Conservation (phyloP, 2,329 filamentous ascomycete species). For the Sarocladium strictum region DNA sequence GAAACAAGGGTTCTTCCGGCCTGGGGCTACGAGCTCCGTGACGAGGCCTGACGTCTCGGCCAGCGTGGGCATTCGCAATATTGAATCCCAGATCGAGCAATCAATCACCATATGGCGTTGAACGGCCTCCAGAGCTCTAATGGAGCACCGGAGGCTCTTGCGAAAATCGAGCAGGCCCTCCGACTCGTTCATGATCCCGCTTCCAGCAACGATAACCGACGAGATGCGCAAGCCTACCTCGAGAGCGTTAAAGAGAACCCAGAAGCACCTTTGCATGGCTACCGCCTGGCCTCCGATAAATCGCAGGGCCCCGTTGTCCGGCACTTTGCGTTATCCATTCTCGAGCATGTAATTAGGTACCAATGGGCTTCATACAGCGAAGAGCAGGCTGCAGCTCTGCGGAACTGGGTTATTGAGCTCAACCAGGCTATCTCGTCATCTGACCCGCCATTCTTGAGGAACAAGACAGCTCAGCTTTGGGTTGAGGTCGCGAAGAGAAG, state of each 20-base stretch:
- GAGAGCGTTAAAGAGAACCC: slow-evolving; percentile 75
- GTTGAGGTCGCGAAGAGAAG: slow-evolving; percentile 88
- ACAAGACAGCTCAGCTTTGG: slow-evolving; percentile 94
- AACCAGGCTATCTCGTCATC: slow-evolving; percentile 63
- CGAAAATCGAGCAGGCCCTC: slow-evolving; percentile 75
- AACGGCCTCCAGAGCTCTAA: slow-evolving; percentile 31
- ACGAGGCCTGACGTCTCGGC: background rate
- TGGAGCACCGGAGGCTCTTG: slow-evolving; percentile 42
- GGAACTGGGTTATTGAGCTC: slow-evolving; percentile 73
- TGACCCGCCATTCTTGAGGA: slow-evolving; percentile 79
- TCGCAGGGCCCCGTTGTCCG: slow-evolving; percentile 75
- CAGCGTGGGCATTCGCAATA: background rate
- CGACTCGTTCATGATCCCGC: slow-evolving; percentile 79
- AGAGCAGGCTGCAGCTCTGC: slow-evolving; percentile 62
- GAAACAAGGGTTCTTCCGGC: background rate
- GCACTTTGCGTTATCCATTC: slow-evolving; percentile 86
- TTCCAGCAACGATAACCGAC: slow-evolving; percentile 73
- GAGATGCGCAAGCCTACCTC: slow-evolving; percentile 78
- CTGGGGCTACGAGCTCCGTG: slow-evolving; percentile 1
- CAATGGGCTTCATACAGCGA: slow-evolving; percentile 69
- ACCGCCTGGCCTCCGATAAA: slow-evolving; percentile 69
- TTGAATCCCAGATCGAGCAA: background rate
- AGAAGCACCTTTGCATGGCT: slow-evolving; percentile 80
- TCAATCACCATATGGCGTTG: slow-evolving; percentile 25
- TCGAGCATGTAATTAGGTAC: slow-evolving; percentile 86